phyloP scores from a whole-genome alignment of 208 protist genomes.

The Herpetomonas muscarum region DNA sequence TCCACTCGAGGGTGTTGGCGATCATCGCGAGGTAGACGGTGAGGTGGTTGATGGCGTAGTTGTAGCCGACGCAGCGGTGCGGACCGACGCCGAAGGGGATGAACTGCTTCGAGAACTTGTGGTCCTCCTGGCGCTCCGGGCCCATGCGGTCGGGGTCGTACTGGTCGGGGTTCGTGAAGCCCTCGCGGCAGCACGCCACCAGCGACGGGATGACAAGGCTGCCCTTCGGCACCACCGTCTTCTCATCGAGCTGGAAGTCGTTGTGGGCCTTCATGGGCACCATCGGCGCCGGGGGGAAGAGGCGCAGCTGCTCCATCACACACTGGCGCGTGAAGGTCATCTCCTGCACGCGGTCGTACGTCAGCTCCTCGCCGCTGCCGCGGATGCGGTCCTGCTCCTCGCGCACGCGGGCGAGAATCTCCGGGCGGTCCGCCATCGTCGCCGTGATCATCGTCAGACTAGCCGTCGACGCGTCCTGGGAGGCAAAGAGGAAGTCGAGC shows the following conservation, averaged over 20 bases:
- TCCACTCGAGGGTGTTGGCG: slow-evolving; percentile 66
- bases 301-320: slow-evolving; percentile 75
- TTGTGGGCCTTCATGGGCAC: slow-evolving; percentile 79
- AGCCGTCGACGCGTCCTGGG: slow-evolving; percentile 83
- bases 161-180: slow-evolving; percentile 85
- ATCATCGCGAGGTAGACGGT: slow-evolving; percentile 83
- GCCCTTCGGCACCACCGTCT: slow-evolving; percentile 83
- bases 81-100: slow-evolving; percentile 90
- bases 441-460: slow-evolving; percentile 84
- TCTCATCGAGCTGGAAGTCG: slow-evolving; percentile 76
- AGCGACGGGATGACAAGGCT: slow-evolving; percentile 91
- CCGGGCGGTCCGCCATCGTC: slow-evolving; percentile 85
- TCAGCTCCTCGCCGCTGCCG: slow-evolving; percentile 71
- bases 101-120: slow-evolving; percentile 88
- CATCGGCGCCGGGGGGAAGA: slow-evolving; percentile 78
- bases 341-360: slow-evolving; percentile 80
- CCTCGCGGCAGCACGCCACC: slow-evolving; percentile 81
- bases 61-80: slow-evolving; percentile 91
- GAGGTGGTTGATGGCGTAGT: slow-evolving; percentile 94
- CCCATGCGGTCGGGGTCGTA: slow-evolving; percentile 94
- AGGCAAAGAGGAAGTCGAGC: slow-evolving; percentile 93
- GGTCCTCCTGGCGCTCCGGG: slow-evolving; percentile 83
- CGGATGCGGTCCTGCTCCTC: slow-evolving; percentile 83
- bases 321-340: slow-evolving; percentile 89
- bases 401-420: slow-evolving; percentile 83